Conservation (phyloP, 495 filamentous ascomycete genomes). For the Cryomyces antarcticus region DNA sequence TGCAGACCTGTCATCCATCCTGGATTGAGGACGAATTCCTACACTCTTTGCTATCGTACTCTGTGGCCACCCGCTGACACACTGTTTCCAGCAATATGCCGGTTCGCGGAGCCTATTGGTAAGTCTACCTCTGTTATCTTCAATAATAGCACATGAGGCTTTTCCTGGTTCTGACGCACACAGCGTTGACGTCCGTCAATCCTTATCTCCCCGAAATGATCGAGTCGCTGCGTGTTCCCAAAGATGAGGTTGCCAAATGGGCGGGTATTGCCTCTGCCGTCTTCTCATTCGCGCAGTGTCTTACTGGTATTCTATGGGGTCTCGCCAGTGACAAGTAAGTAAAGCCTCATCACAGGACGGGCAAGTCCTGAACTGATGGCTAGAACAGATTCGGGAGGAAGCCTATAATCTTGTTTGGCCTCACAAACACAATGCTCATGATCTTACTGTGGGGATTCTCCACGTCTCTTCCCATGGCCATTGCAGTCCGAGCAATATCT, state of each 20-base stretch:
- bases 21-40: too few relatives aligned
- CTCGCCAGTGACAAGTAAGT: too few relatives aligned
- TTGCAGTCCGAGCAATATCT: slow-evolving; percentile 43
- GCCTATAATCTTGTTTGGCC: slow-evolving; percentile 46
- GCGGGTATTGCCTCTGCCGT: slow-evolving; percentile 50
- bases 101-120: slow-evolving; percentile 77
- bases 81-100: slow-evolving; percentile 44
- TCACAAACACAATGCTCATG: slow-evolving; percentile 51
- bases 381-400: slow-evolving; percentile 58
- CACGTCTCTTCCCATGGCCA: slow-evolving; percentile 46
- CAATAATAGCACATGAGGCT: too few relatives aligned
- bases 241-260: slow-evolving; percentile 57
- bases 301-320: slow-evolving; percentile 66
- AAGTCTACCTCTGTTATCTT: too few relatives aligned
- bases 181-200: slow-evolving; percentile 66
- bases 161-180: too few relatives aligned
- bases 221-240: slow-evolving; percentile 50
- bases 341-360: too few relatives aligned
- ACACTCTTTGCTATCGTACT: too few relatives aligned
- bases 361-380: too few relatives aligned
- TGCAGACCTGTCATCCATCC: too few relatives aligned
- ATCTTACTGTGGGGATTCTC: slow-evolving; percentile 65
- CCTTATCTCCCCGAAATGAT: slow-evolving; percentile 90
- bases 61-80: too few relatives aligned
- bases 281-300: slow-evolving; percentile 51